Conservation (phyloP, 2,329 filamentous ascomycete species). For the Aspergillus piperis region DNA sequence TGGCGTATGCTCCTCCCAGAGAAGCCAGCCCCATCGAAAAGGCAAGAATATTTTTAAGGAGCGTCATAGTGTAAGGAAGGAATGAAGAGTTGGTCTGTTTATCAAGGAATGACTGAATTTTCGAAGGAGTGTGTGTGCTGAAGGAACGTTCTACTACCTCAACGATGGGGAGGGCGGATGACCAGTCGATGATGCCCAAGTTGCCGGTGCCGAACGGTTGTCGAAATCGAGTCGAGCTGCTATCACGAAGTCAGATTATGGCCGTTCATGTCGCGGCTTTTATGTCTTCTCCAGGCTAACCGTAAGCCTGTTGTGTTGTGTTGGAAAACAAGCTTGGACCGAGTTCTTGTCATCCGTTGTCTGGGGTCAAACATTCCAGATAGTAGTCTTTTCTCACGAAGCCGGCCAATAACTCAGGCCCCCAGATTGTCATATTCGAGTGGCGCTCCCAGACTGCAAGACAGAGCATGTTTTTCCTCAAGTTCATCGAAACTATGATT, state of each 20-base stretch:
- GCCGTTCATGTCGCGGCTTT: background rate
- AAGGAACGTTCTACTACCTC: background rate
- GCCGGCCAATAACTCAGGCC: background rate
- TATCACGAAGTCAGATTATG: background rate
- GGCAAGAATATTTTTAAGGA: constrained; percentile 26
- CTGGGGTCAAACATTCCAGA: background rate
- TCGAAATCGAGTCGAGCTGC: background rate
- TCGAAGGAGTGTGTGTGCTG: background rate
- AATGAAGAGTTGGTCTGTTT: background rate
- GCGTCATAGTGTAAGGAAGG: constrained; percentile 28
- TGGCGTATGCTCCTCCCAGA: constrained; percentile 39
- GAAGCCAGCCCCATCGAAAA: constrained; percentile 32
- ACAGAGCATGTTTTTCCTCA: background rate
- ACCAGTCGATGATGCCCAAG: background rate
- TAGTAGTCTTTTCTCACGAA: background rate
- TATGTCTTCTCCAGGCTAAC: background rate
- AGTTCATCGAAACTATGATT: background rate
- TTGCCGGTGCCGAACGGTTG: constrained; percentile 1
- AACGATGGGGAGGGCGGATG: background rate
- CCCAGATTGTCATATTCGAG: background rate
- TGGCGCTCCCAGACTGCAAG: no score
- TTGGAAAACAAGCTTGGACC: background rate
- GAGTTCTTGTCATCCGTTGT: background rate
- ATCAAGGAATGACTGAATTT: background rate
- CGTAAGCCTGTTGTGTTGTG: background rate